Base-by-base conservation (phyloP, 495 filamentous ascomycete genomes). In the Penicillium salamii region DNA sequence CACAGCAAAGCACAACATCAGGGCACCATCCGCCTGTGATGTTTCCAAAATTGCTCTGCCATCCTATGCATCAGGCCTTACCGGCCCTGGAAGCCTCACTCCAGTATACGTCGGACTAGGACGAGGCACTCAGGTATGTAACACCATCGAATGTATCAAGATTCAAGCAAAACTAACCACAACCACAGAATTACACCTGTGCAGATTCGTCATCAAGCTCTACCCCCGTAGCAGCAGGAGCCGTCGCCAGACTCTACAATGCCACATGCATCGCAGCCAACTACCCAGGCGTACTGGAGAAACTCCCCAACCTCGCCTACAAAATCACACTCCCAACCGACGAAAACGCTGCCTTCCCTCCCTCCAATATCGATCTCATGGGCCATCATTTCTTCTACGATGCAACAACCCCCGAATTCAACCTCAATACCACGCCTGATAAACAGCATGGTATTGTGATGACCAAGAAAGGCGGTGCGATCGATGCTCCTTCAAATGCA, bases 201-300 rank as follows among this genome's bases (percentile, higher is more conserved):
- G 74, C 79, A 29, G 62, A 76, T 26, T 70, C 70, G 44, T 78
- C 80, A 54, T 59, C 79, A 3, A 66, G 74, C 1, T 78, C 82
- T 0, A 62, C 68, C 0, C 92, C 92, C n/a, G 63, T 62, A 4
- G 67, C 82, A 14, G 63, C 77, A 33, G 93, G 93, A 50, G 93
- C 93, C 45, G 65, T 89, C 14, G 93, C 93, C 38, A 83, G 77
- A 19, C 89, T 98, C 52, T 97, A 85, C 83, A 88, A 98, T 69
- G 85, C 80, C 35, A 86, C 86, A 41, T 98, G 92, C 74, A 61
- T 89, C 20, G 87, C 87, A 7, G 75, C 82, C 26, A 74, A 79
- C 50, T 78, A 77, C 52, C 84, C 87, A 2, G 78, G 82, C 42
- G 68, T 92, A 7, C 68, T 91, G 42, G 47, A 72, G 45, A 55